Conservation (phyloP, 2,329 filamentous ascomycete genomes). For the Ceratocystis lukuohia region DNA sequence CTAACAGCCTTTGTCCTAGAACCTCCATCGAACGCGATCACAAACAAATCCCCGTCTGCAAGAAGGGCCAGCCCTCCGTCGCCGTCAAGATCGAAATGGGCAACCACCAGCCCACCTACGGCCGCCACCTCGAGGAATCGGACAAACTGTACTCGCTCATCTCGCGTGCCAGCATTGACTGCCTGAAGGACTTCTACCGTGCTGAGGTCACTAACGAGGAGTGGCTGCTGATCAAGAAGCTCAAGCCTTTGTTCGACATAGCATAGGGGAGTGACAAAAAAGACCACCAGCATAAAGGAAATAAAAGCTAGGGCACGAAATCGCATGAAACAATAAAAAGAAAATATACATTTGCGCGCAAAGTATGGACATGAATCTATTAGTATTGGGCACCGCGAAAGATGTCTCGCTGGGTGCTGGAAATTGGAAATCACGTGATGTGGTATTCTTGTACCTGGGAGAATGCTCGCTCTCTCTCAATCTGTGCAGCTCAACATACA, state of each 20-base stretch:
- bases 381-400: too few species aligned
- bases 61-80: constrained; percentile 93
- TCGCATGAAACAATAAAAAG: not conserved
- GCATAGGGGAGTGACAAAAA: constrained; percentile 33
- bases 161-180: constrained; percentile 79
- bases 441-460: not conserved
- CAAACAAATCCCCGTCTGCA: constrained; percentile 83
- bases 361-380: not conserved
- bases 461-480: not conserved
- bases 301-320: not conserved
- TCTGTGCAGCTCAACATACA: not conserved
- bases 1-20: constrained; percentile 35
- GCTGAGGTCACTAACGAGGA: constrained; percentile 80
- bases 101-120: constrained; percentile 81
- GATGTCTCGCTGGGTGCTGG: too few species aligned
- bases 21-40: constrained; percentile 94
- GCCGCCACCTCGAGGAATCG: constrained; percentile 84
- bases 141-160: constrained; percentile 81
- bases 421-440: not conserved
- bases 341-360: too few species aligned
- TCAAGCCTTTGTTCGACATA: constrained; percentile 91
- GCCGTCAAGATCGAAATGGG: constrained; percentile 96
- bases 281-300: not conserved
- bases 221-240: constrained; percentile 86
- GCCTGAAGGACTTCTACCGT: constrained; percentile 89